These are phyloP conservation scores for Fraxinus latifolia DNA, from an alignment of 305 asterid species.

Conservation along the genomic window DNA sequence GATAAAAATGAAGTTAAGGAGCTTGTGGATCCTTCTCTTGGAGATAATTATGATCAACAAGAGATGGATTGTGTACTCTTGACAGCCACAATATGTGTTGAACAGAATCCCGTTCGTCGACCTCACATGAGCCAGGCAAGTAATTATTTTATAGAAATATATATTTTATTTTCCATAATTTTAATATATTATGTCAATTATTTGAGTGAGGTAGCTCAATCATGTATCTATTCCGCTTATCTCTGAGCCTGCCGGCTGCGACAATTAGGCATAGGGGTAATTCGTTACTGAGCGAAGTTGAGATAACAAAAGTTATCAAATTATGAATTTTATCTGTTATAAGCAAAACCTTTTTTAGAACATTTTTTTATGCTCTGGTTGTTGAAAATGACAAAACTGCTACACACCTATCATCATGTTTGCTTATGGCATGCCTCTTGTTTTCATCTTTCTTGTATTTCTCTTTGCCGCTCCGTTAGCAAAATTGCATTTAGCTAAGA, in stretches of 20 bases:
- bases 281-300: background rate
- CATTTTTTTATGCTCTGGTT: background rate
- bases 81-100: conserved; percentile 49
- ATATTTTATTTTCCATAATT: background rate
- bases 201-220: background rate
- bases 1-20: conserved; percentile 31
- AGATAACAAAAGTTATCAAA: background rate
- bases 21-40: conserved; percentile 51
- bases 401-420: background rate
- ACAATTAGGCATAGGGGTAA: background rate
- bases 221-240: background rate
- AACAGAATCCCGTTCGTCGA: conserved; percentile 44
- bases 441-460: too few species aligned
- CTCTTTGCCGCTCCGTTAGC: background rate
- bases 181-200: background rate
- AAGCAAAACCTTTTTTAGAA: background rate
- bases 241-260: background rate
- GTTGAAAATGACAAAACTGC: background rate
- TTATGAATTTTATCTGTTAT: background rate
- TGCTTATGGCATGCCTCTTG: background rate
- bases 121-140: conserved; percentile 65
- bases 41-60: conserved; percentile 29
- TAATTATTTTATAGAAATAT: background rate
- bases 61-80: conserved; percentile 44
- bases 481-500: background rate